Conservation (phyloP, 768 basidiomycete species). For the Leucosporidium scottii region DNA sequence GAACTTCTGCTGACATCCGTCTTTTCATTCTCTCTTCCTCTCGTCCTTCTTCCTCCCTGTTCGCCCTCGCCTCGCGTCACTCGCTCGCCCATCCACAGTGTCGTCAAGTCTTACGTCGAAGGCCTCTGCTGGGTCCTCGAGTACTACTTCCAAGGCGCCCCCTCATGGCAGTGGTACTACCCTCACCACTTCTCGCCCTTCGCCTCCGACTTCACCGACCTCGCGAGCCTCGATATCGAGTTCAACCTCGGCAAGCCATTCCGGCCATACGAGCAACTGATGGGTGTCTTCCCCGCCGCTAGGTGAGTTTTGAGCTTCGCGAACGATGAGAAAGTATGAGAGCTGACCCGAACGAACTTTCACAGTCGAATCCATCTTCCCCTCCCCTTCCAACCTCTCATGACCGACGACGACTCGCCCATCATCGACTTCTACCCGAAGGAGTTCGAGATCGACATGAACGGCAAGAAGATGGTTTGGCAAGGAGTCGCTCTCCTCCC, state of each 20-base stretch:
- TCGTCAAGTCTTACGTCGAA: slow-evolving; percentile 80
- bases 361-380: slow-evolving; percentile 82
- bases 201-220: slow-evolving; percentile 79
- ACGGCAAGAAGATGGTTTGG: slow-evolving; percentile 99
- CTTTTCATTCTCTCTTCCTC: neutral
- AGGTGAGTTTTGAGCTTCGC: slow-evolving; percentile 50
- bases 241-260: slow-evolving; percentile 77
- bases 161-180: slow-evolving; percentile 78
- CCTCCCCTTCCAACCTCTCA: slow-evolving; percentile 70
- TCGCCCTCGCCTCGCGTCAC: no score
- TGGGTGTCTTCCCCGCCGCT: slow-evolving; percentile 95
- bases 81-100: slow-evolving; percentile 44
- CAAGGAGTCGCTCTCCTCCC: slow-evolving; percentile 94
- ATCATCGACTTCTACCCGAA: slow-evolving; percentile 93
- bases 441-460: slow-evolving; percentile 96
- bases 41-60: no score
- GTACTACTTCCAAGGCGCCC: slow-evolving; percentile 97
- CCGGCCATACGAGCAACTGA: slow-evolving; percentile 93
- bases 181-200: slow-evolving; percentile 98
- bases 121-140: slow-evolving; percentile 91
- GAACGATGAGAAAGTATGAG: no score
- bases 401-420: slow-evolving; percentile 77
- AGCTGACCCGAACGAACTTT: slow-evolving; percentile 1
- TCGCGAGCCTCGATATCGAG: slow-evolving; percentile 65
- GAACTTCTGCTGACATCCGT: neutral